Evolutionary conservation across 2,329 filamentous ascomycete genomes (phyloP), one percentile per base, ranked within the genome.

Genomic region (Trichoderma pleuroti): DNA sequence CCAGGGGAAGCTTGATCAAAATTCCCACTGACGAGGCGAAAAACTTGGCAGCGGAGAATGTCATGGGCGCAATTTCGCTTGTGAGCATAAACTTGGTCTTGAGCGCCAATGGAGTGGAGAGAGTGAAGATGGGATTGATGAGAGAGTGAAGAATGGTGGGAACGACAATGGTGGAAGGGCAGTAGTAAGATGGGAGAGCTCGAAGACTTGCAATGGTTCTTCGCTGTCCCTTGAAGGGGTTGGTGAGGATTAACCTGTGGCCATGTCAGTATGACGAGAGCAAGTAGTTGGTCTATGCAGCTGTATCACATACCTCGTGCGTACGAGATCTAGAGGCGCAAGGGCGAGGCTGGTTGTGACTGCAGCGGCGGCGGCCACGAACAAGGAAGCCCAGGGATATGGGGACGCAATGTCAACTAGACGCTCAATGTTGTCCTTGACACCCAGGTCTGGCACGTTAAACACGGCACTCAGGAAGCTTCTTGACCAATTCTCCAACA

Each of bases 401-500:
- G 94, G 91, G 11, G 92, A 93, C 14, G 93, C 92, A 72, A 90
- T 86, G 72, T 88, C 87, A 70, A 89, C 84, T 71, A 95, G 84
- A 24, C 94, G 90, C 77, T 97, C 94, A 59, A 93, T 90, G 70
- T 92, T 90, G 70, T 92, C 91, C 74, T 88, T 89, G 68, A 93
- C 83, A 10, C 92, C 92, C 36, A 93, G 84, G 76, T 98, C 95
- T 1, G 95, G 94, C 16, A 98, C 88, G 73, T 97, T 97, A 75
- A 98, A 87, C 7, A 98, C 86, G 1, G 96, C 95, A 57, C 93
- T 93, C n/a, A 98, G 86, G 66, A 98, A 87, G 76, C 93, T 96
- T 76, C 94, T 89, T 11, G 94, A 92, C 90, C 97, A 99, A 75
- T 93, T 94, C 79, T 98, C 96, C 34, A 97, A 84, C 9, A 97